Evolutionary conservation across 345 rosid genomes (phyloP).

Genomic region (Reutealis trisperma): DNA sequence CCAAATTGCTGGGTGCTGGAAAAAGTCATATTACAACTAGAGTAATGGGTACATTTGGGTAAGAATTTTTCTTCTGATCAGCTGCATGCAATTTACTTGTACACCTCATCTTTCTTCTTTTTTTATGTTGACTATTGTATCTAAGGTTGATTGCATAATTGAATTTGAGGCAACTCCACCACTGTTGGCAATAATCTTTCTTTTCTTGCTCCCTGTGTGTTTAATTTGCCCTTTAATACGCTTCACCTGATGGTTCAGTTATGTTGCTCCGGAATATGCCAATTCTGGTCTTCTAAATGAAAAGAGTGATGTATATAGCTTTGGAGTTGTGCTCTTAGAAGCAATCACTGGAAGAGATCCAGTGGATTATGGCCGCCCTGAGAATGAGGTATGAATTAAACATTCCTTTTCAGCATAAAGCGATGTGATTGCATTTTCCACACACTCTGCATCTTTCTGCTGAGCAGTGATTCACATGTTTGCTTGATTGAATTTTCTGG

Average conservation of each 20-base stretch:
- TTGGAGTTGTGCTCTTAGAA: constrained; percentile 89
- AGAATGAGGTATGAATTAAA: constrained; percentile 62
- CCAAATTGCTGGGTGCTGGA: constrained; percentile 91
- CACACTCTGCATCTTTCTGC: not conserved
- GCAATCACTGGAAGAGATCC: constrained; percentile 99
- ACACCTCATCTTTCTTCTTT: not conserved
- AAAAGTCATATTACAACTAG: constrained; percentile 83
- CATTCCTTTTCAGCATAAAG: constrained; percentile 7
- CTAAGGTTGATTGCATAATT: not conserved
- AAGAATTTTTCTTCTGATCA: constrained; percentile 34
- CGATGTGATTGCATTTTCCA: not conserved
- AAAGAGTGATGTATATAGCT: constrained; percentile 97
- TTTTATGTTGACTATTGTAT: constrained; percentile 10
- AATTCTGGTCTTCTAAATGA: constrained; percentile 89
- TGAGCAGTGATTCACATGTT: constrained; percentile 1
- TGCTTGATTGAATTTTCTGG: not conserved
- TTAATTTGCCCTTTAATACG: not conserved
- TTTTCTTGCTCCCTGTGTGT: not conserved
- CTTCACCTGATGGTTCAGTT: constrained; percentile 40
- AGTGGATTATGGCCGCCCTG: constrained; percentile 83
- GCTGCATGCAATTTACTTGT: constrained; percentile 9
- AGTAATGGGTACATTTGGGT: constrained; percentile 99
- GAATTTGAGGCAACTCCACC: constrained; percentile 7
- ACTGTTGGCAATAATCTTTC: not conserved
- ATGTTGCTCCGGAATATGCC: constrained; percentile 97